A percentile compares a stretch with the other conserved stretches of the same genome.
These are phyloP conservation scores for Amoebophrya sp. DNA, from an alignment of 169 alveolate genomes.

Conservation along the genomic window DNA sequence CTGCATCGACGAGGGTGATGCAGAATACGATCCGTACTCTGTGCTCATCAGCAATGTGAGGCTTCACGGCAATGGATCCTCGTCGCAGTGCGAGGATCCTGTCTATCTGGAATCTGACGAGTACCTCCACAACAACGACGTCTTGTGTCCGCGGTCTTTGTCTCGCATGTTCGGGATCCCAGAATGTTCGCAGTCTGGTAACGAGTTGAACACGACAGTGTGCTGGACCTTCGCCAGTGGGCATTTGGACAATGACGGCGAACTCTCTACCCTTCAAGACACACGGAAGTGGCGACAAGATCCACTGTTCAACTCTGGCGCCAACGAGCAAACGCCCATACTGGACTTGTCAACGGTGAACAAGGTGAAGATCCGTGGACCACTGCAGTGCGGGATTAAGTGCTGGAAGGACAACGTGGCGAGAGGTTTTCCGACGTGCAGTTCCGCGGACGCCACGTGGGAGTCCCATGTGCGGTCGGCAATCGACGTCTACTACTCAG, in stretches of 20 bases:
- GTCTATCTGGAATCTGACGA: background rate
- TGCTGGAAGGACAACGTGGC: constrained; percentile 6
- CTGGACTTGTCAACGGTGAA: background rate
- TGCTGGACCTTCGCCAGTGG: constrained; percentile 18
- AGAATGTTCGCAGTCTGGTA: background rate
- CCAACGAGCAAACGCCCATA: no score
- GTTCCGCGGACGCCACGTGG: background rate
- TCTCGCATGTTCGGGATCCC: background rate
- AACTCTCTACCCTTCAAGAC: background rate
- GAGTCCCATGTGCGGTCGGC: no score
- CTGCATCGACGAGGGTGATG: background rate
- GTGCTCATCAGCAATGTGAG: background rate
- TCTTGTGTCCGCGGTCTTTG: background rate
- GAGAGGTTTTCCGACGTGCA: background rate
- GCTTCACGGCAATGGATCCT: no score
- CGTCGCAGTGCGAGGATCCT: background rate
- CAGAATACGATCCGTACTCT: background rate
- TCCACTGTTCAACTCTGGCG: background rate
- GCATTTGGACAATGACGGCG: background rate
- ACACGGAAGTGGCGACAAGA: background rate
- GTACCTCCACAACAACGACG: background rate
- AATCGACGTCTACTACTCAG: background rate
- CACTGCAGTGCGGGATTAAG: background rate
- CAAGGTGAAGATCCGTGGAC: constrained; percentile 19
- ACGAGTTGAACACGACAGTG: background rate